Base-by-base conservation (phyloP, 139 green algal species). In the Eudorina sp. region DNA sequence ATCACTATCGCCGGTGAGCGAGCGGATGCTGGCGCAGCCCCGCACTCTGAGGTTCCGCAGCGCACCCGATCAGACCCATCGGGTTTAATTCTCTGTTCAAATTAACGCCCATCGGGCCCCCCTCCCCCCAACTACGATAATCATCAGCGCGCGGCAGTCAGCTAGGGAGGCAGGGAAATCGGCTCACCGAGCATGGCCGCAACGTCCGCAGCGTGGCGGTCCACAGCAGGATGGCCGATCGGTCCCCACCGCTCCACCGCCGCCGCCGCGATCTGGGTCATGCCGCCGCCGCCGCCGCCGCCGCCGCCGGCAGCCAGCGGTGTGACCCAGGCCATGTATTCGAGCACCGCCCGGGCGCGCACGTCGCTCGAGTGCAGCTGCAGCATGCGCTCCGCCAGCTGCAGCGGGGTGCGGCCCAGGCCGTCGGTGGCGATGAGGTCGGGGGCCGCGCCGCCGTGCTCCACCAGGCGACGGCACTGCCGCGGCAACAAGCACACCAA, bases 181-280 rank as follows among this genome's bases (percentile, higher is more conserved):
- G n/a, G n/a, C n/a, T 2, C 43, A 81, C 73, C 27, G 1, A 41
- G 18, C 41, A 58, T 25, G 45, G 27, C 45, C 46, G 43, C 73
- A 7, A 7, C 73, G 27, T 81, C 31, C 73, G 27, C 29, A 2
- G 5, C 31, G 23, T 81, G 31, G 14, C 14, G 14, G 45, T 64
- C 40, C 21, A 38, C 46, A 2, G 18, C 29, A 2, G 27, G 73
- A 27, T 62, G 73, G 5, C 48, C 31, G 75, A 83, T 83, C 48
- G 75, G 31, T 7, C 75, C 75, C 75, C 75, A 83, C 9, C 75
- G 75, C 75, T 83, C 75, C 75, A 48, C n/a, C 48, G 75, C 75
- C 48, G 75, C 75, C 34, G 75, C 48, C 29, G n/a, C 75, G 48
- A 83, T 4, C 40, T 72, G 62, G 4, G 16, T 7, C 29, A 7